A percentile compares a stretch with the other conserved stretches of the same genome.
Conservation (phyloP, 2,329 filamentous ascomycete genomes). For the Ascochyta clinopodiicola region DNA sequence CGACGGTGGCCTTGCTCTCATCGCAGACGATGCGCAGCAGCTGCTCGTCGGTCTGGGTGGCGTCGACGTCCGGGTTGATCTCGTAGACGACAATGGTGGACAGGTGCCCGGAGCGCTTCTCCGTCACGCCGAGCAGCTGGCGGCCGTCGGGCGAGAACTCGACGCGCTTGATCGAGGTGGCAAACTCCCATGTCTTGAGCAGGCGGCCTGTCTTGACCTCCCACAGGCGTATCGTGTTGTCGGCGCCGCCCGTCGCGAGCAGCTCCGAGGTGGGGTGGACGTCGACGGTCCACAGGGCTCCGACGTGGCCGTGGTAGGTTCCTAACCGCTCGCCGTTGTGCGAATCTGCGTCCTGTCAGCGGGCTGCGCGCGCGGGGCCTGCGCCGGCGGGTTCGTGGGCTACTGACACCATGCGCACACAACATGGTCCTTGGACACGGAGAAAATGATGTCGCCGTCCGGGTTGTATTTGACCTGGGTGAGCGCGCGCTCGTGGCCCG, state of each 20-base stretch:
- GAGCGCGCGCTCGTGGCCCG: conserved; percentile 95
- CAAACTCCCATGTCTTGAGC: conserved; percentile 97
- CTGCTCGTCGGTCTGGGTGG: conserved; percentile 84
- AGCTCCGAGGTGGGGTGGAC: conserved; percentile 90
- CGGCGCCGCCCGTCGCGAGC: conserved; percentile 92
- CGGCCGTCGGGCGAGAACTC: conserved; percentile 96
- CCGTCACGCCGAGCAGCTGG: conserved; percentile 89
- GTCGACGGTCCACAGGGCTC: conserved; percentile 98
- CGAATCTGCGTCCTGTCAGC: conserved; percentile 58
- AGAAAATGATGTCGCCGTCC: conserved; percentile 97
- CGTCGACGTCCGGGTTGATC: conserved; percentile 81
- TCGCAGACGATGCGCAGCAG: conserved; percentile 85
- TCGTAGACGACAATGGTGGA: conserved; percentile 93
- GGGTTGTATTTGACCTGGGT: conserved; percentile 86
- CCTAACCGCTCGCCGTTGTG: conserved; percentile 98
- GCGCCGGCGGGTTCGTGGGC: conserved; percentile 1
- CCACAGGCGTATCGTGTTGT: conserved; percentile 98
- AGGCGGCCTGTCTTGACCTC: conserved; percentile 91
- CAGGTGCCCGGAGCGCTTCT: conserved; percentile 97
- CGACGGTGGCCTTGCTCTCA: conserved; percentile 94
- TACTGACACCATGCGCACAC: conserved; percentile 85
- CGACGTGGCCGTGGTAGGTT: conserved; percentile 92
- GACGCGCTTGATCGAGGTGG: conserved; percentile 95
- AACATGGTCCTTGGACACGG: conserved; percentile 92
- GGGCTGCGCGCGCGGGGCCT: conserved; percentile 5